phyloP scores from a whole-genome alignment of 495 filamentous ascomycete genomes.

The Penicillium turbatum region DNA sequence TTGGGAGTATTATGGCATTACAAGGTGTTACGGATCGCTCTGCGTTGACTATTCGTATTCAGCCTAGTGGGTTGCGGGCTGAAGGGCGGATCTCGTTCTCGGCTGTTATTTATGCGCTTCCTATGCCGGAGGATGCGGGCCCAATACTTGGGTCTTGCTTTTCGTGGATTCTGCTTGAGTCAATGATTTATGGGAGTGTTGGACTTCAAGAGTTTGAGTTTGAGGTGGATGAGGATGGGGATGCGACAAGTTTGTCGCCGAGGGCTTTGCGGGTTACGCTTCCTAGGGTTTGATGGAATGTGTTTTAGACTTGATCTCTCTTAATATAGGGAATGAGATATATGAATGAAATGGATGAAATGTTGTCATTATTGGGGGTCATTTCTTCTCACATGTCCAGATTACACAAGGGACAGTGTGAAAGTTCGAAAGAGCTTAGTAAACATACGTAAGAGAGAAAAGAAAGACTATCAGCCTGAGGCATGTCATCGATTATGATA shows the following conservation, averaged over 20 bases:
- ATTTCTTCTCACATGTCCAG: too few relatives aligned
- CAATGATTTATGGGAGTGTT: slow-evolving; percentile 28
- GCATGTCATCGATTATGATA: too few relatives aligned
- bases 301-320: too few relatives aligned
- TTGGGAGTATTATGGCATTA: slow-evolving; percentile 23
- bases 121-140: slow-evolving; percentile 9
- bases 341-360: too few relatives aligned
- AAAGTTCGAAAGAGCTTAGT: too few relatives aligned
- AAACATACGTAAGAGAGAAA: too few relatives aligned
- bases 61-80: slow-evolving; percentile 38
- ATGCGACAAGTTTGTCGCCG: slow-evolving; percentile 25
- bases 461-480: too few relatives aligned
- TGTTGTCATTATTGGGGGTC: too few relatives aligned
- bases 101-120: slow-evolving; percentile 36
- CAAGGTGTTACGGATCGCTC: neutral
- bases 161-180: slow-evolving; percentile 29
- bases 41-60: slow-evolving; percentile 38
- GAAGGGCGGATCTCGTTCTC: slow-evolving; percentile 38
- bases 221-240: slow-evolving; percentile 25
- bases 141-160: slow-evolving; percentile 22
- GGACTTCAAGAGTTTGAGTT: slow-evolving; percentile 43
- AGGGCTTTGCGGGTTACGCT: slow-evolving; percentile 23
- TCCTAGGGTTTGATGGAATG: neutral
- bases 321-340: too few relatives aligned
- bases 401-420: too few relatives aligned